Conservation (phyloP, 75 land plant species). For the Chamaecyparis obtusa region DNA sequence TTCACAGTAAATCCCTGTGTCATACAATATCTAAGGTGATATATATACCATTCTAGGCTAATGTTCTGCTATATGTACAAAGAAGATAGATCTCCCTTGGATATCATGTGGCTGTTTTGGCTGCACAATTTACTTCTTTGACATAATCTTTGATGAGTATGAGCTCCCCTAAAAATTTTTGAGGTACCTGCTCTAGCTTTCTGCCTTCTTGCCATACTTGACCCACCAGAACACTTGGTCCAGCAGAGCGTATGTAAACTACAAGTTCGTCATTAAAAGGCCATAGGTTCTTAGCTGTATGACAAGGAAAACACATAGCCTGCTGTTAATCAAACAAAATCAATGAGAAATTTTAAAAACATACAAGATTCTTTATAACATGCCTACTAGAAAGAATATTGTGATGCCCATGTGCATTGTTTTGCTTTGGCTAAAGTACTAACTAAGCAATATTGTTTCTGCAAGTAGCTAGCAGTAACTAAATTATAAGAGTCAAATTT, state of each 20-base stretch:
- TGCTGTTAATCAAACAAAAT: background rate
- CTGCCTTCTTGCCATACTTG: slow-evolving; percentile 81
- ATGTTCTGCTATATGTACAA: background rate
- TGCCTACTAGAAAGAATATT: background rate
- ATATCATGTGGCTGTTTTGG: background rate
- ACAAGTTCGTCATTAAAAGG: slow-evolving; percentile 67
- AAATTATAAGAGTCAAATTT: background rate
- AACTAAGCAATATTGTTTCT: background rate
- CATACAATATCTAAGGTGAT: background rate
- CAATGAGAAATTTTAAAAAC: background rate
- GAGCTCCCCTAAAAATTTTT: slow-evolving; percentile 63
- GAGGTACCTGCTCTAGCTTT: slow-evolving; percentile 56
- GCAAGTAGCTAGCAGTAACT: background rate
- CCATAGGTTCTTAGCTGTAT: slow-evolving; percentile 68
- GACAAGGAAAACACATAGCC: background rate
- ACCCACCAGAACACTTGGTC: slow-evolving; percentile 78
- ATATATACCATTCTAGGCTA: background rate
- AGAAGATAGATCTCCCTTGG: background rate
- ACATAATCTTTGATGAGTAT: slow-evolving; percentile 61
- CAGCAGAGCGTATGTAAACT: slow-evolving; percentile 72
- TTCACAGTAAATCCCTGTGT: background rate
- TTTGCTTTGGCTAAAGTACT: background rate
- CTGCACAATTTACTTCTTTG: background rate
- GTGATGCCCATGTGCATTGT: background rate
- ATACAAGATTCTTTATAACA: background rate